These are phyloP conservation scores for Eucalyptus erythrocorys DNA, from an alignment of 345 rosid genomes.

Conservation along the genomic window DNA sequence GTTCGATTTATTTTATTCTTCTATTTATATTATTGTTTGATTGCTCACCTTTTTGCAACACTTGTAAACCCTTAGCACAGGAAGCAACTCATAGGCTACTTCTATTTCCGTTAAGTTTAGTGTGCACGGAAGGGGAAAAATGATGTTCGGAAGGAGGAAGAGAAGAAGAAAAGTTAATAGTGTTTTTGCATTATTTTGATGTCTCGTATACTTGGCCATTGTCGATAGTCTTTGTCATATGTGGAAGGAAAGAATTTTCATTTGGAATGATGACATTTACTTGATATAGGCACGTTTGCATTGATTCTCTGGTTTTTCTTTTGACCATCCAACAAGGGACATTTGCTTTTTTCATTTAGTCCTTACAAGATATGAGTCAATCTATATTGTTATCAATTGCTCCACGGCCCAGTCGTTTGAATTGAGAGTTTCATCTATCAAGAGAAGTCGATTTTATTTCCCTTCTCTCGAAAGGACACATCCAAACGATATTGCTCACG, in stretches of 20 bases:
- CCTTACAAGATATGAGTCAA: not conserved
- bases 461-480: not conserved
- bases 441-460: not conserved
- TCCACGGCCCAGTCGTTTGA: no score
- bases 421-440: no score
- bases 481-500: not conserved
- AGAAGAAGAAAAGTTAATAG: not conserved
- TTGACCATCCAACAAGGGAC: not conserved
- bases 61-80: constrained; percentile 4
- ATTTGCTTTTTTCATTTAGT: not conserved
- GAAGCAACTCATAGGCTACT: constrained; percentile 1
- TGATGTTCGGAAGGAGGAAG: not conserved
- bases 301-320: not conserved
- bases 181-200: not conserved
- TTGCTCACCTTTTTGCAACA: no score
- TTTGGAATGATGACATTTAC: not conserved
- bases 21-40: no score
- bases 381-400: not conserved
- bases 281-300: no score
- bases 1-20: no score
- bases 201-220: not conserved
- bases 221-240: not conserved
- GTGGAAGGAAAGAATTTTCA: not conserved
- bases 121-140: not conserved
- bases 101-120: not conserved